Evolutionary conservation across 1,284 basidiomycete genomes (phyloP).

Genomic region (Puccinia hordei): DNA sequence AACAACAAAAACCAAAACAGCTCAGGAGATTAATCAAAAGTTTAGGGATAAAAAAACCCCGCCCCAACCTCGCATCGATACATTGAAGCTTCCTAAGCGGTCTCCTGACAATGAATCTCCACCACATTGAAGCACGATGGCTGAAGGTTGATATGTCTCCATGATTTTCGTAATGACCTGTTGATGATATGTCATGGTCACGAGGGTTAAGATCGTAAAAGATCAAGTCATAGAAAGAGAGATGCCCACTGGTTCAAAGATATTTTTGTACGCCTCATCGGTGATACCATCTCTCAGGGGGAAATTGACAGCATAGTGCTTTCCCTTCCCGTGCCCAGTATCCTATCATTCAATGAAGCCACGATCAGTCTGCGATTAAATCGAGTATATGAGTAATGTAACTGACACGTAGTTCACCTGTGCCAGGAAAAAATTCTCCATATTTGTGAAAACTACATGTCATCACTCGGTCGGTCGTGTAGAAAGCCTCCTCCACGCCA

Average conservation of each 20-base stretch:
- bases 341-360: constrained; percentile 25
- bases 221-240: background rate
- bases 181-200: background rate
- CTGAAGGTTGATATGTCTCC: constrained; percentile 91
- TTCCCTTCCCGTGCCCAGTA: constrained; percentile 53
- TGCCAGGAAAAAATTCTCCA: constrained; percentile 98
- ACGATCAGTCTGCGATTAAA: background rate
- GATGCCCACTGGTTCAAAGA: constrained; percentile 83
- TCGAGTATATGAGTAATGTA: constrained; percentile 19
- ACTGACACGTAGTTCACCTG: constrained; percentile 84
- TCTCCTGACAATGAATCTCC: constrained; percentile 98
- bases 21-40: background rate
- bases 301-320: constrained; percentile 83
- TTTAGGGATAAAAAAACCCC: constrained; percentile 17
- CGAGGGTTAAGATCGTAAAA: constrained; percentile 3
- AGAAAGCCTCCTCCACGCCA: constrained; percentile 99
- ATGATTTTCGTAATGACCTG: constrained; percentile 93
- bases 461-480: constrained; percentile 98
- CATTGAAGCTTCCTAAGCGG: constrained; percentile 91
- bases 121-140: constrained; percentile 95
- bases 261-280: constrained; percentile 90
- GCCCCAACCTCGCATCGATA: constrained; percentile 88
- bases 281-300: constrained; percentile 93
- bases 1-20: background rate
- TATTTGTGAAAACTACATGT: constrained; percentile 98